Base-by-base conservation (phyloP, 352 stramenopile genomes). In the Phytopythium kandeliae region DNA sequence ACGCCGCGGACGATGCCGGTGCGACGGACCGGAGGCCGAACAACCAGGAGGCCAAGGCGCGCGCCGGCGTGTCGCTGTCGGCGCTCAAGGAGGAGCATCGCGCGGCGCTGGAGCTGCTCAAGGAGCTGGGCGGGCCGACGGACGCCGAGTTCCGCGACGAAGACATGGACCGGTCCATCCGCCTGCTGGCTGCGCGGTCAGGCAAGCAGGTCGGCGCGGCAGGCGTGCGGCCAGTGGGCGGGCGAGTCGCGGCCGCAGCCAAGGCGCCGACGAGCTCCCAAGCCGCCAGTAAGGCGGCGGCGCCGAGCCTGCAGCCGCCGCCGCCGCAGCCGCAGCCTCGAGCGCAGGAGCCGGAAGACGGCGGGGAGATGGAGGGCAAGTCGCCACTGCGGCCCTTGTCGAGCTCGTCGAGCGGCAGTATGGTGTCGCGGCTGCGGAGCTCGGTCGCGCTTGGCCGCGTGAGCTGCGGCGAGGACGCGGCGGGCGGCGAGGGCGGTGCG, bases 41-140 rank as follows among this genome's bases (percentile, higher is more conserved):
- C 33, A 69, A 63, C 55, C 62, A 69, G 45, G 69, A 78, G n/a
- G 42, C 71, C 38, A 78, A 67, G 33, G 43, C 55, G 19, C 60
- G 58, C 35, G 78, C 60, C 19, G 74, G 78, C 10, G 62, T 86
- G 16, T 91, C 83, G 13, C 63, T 93, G 22, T 74, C 78, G 4
- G 78, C 86, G 51, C 52, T 93, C 1, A 87, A 85, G 51, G 65
- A 85, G 17, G 83, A 93, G 25, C 83, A 93, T 54, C 76, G 69
- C 3, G 76, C 75, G 22, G 83, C 83, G 21, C 60, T 91, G 19
- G 67, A 81, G 35, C 70, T 93, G 59, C 68, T 93, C 1, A 64
- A 85, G 25, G 79, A 90, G 52, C 71, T 93, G 0, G 83, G 80
- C 3, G 83, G 77, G 1, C 74, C 79, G 8, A 16, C 82, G 12